Conservation (phyloP, 495 filamentous ascomycete genomes). For the Cetradonia linearis region DNA sequence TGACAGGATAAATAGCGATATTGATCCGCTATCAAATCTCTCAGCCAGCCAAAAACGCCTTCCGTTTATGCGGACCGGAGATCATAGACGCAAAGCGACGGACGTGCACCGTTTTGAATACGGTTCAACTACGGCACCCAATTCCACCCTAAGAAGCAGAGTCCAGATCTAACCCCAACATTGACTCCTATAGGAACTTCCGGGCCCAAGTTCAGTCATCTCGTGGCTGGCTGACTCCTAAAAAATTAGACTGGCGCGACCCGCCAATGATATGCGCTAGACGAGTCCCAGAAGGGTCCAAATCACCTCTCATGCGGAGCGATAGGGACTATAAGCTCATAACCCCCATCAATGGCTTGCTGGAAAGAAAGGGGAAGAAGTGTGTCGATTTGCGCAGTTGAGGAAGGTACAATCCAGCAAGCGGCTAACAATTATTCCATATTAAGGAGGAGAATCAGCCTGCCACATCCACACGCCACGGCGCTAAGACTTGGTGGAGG, state of each 20-base stretch:
- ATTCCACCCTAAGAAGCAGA: neutral
- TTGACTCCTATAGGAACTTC: neutral
- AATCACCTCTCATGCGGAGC: neutral
- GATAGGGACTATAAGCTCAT: neutral
- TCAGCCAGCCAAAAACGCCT: constrained; percentile 5
- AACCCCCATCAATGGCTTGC: neutral
- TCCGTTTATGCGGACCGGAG: neutral
- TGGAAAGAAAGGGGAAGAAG: neutral
- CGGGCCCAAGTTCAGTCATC: neutral
- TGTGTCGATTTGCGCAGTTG: neutral
- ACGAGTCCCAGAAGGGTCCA: neutral
- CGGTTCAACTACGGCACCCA: neutral
- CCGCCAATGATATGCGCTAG: neutral
- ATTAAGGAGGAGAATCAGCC: neutral
- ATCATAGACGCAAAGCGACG: neutral
- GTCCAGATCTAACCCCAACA: neutral
- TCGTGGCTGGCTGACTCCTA: neutral
- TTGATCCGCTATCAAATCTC: neutral
- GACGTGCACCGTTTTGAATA: neutral
- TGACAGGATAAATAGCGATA: neutral
- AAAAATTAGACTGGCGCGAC: neutral
- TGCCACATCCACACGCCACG: neutral
- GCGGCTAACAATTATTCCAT: neutral
- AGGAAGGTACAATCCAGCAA: neutral
- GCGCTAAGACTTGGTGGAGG: neutral